These are phyloP conservation scores for Boletus subparvulus DNA, from an alignment of 768 basidiomycete genomes.

Conservation along the genomic window DNA sequence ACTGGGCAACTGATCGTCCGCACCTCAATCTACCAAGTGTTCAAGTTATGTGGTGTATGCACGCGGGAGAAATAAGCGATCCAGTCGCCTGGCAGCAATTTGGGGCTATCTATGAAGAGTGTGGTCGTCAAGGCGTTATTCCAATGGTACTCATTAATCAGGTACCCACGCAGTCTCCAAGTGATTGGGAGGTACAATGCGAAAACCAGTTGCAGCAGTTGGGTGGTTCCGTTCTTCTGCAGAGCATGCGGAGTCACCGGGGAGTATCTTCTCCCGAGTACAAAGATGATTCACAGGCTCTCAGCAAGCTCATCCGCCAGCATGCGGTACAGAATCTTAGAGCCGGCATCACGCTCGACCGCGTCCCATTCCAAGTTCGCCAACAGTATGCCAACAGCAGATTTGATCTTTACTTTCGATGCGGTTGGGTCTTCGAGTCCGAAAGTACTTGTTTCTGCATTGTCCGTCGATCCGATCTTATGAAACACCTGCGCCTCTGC, in stretches of 20 bases:
- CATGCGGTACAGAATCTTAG: background rate
- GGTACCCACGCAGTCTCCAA: background rate
- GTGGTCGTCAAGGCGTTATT: background rate
- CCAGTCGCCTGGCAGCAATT: background rate
- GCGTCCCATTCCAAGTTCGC: background rate
- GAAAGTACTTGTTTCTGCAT: background rate
- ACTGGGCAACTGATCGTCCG: too few relatives aligned
- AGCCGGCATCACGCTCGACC: background rate
- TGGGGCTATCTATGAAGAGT: background rate
- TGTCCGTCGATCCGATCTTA: background rate
- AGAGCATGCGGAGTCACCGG: background rate
- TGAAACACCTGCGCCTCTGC: background rate
- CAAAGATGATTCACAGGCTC: background rate
- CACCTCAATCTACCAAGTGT: background rate
- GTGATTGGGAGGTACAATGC: background rate
- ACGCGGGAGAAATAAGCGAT: background rate
- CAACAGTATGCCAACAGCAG: background rate
- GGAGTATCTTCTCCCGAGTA: background rate
- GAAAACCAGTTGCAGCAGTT: background rate
- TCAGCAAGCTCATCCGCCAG: background rate
- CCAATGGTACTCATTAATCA: background rate
- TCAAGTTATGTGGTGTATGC: background rate
- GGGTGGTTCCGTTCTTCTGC: background rate
- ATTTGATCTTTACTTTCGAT: background rate
- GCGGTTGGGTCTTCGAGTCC: background rate